Conservation (phyloP, 2,329 filamentous ascomycete genomes). For the Beauveria asiatica region DNA sequence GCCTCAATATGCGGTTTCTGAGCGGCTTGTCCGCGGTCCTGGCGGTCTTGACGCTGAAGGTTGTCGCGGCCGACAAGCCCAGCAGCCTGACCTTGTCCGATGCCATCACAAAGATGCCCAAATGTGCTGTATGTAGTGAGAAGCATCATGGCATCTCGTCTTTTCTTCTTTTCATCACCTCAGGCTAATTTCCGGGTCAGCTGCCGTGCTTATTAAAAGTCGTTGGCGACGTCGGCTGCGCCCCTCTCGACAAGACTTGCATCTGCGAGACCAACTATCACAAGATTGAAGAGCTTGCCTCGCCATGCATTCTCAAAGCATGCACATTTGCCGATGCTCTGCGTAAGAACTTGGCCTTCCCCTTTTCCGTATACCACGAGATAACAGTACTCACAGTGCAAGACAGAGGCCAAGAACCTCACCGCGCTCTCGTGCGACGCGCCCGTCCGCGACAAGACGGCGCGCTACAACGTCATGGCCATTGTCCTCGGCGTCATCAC, state of each 20-base stretch:
- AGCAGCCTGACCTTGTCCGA: background rate
- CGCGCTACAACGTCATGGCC: slow-evolving; percentile 26
- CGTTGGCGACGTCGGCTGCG: background rate
- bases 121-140: background rate
- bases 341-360: slow-evolving; percentile 12
- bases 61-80: background rate
- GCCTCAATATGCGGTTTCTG: background rate
- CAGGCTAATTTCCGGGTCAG: background rate
- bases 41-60: background rate
- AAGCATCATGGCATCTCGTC: too few relatives aligned
- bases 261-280: slow-evolving; percentile 7
- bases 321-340: slow-evolving; percentile 20
- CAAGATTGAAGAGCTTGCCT: slow-evolving; percentile 16
- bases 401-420: slow-evolving; percentile 14
- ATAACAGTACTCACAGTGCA: background rate
- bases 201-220: background rate
- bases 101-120: background rate
- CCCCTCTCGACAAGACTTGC: background rate
- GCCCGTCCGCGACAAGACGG: slow-evolving; percentile 23
- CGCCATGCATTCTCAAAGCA: slow-evolving; percentile 16
- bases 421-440: slow-evolving; percentile 21
- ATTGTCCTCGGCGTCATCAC: slow-evolving; percentile 28
- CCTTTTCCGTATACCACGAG: too few relatives aligned
- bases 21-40: background rate
- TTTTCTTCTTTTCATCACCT: background rate